Evolutionary conservation across 2,329 filamentous ascomycete species (phyloP).

Genomic region (Colletotrichum sp.): DNA sequence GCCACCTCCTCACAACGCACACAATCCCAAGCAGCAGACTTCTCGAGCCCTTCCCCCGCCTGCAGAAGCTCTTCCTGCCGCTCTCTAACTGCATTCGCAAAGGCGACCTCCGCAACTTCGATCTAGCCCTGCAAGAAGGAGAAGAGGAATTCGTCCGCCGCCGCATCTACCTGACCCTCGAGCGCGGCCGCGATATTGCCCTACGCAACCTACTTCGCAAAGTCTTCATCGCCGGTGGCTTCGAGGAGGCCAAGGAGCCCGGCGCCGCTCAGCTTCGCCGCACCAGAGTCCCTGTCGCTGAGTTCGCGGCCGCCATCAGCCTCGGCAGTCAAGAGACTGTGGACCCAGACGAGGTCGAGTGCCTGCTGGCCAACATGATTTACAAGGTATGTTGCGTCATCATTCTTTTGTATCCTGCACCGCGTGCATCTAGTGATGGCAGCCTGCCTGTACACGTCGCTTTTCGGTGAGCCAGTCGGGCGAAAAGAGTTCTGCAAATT

Average conservation of each 20-base stretch:
- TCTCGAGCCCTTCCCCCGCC: conserved; percentile 74
- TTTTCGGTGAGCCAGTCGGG: not conserved
- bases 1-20: conserved; percentile 86
- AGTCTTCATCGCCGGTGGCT: conserved; percentile 86
- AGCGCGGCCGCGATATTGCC: conserved; percentile 89
- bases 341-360: conserved; percentile 94
- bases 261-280: conserved; percentile 66
- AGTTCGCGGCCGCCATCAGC: conserved; percentile 85
- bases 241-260: conserved; percentile 76
- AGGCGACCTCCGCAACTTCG: conserved; percentile 85
- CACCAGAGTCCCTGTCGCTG: conserved; percentile 80
- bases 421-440: not conserved
- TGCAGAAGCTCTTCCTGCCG: conserved; percentile 80
- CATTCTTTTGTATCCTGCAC: not conserved
- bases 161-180: conserved; percentile 92
- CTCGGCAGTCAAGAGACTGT: conserved; percentile 72
- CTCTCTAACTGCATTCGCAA: conserved; percentile 79
- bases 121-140: conserved; percentile 77
- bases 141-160: conserved; percentile 94
- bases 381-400: conserved; percentile 76
- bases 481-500: not conserved
- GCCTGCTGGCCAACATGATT: conserved; percentile 92
- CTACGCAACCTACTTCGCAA: conserved; percentile 91
- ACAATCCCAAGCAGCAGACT: conserved; percentile 77
- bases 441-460: not conserved